Conservation (phyloP, 805 yeast genomes). For the Metschnikowia similis region DNA sequence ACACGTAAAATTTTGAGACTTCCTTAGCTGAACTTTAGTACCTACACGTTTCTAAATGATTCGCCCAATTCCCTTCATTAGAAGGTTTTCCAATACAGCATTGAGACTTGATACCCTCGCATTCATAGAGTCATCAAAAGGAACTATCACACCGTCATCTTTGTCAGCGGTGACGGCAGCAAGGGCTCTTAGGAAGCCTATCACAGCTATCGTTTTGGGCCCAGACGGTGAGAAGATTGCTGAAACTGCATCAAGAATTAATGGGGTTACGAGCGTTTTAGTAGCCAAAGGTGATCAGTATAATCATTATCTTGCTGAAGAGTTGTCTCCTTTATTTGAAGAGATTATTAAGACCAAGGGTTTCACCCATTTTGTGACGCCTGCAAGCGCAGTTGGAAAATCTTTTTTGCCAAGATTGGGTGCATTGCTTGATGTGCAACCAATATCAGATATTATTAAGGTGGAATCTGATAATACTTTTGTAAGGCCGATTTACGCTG, state of each 20-base stretch:
- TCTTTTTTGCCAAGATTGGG: conserved; percentile 82
- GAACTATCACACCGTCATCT: conserved; percentile 59
- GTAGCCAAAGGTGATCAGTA: conserved; percentile 56
- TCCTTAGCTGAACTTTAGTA: background rate
- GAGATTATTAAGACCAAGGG: conserved; percentile 42
- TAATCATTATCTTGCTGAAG: conserved; percentile 76
- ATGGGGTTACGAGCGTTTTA: conserved; percentile 52
- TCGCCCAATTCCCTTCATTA: conserved; percentile 8
- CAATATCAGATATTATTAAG: conserved; percentile 74
- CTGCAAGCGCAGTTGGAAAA: conserved; percentile 87
- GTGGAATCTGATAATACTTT: conserved; percentile 68
- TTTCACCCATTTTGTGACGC: conserved; percentile 68
- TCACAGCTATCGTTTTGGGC: conserved; percentile 77
- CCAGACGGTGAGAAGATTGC: conserved; percentile 48
- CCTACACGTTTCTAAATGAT: conserved; percentile 7
- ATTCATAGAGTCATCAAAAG: conserved; percentile 60
- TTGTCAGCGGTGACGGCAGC: conserved; percentile 79
- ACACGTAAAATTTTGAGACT: conserved; percentile 1
- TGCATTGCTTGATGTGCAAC: conserved; percentile 82
- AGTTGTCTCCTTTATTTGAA: conserved; percentile 63
- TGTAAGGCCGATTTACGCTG: conserved; percentile 93
- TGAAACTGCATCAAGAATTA: conserved; percentile 46
- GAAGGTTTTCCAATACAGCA: conserved; percentile 11
- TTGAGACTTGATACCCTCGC: conserved; percentile 54
- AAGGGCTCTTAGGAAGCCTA: conserved; percentile 63